These are phyloP conservation scores for Heliamphora exappendiculata DNA, from an alignment of 148 eudicot genomes.

Conservation along the genomic window DNA sequence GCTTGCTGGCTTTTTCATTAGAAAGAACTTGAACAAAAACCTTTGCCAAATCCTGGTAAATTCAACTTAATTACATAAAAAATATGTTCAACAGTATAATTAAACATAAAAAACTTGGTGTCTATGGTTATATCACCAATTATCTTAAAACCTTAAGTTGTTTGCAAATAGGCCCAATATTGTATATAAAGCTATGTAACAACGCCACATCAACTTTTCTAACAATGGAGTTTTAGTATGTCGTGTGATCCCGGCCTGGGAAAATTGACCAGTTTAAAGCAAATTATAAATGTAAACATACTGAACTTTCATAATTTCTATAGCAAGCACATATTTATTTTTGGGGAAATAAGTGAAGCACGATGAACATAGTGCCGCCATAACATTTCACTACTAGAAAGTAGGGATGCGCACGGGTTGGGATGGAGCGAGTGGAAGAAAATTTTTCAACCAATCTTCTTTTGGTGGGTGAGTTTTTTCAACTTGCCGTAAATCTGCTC, in stretches of 20 bases:
- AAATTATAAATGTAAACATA: neutral
- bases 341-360: no score
- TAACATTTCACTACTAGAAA: neutral
- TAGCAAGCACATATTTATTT: no score
- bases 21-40: slow-evolving; percentile 79
- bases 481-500: no score
- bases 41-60: slow-evolving; percentile 68
- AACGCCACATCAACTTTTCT: no score
- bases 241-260: neutral
- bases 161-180: neutral
- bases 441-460: no score
- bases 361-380: neutral
- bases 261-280: neutral
- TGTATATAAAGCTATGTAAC: neutral
- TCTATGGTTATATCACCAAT: neutral
- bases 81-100: neutral
- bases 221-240: neutral
- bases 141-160: neutral
- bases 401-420: no score
- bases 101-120: neutral
- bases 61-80: neutral
- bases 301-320: neutral
- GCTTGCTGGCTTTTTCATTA: slow-evolving; percentile 73
- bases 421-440: no score
- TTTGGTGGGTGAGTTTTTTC: no score